Percentiles rank a stretch among this genome's conserved stretches.
phyloP scores from a whole-genome alignment of 2,329 filamentous ascomycete species.

The Madurella fahalii region DNA sequence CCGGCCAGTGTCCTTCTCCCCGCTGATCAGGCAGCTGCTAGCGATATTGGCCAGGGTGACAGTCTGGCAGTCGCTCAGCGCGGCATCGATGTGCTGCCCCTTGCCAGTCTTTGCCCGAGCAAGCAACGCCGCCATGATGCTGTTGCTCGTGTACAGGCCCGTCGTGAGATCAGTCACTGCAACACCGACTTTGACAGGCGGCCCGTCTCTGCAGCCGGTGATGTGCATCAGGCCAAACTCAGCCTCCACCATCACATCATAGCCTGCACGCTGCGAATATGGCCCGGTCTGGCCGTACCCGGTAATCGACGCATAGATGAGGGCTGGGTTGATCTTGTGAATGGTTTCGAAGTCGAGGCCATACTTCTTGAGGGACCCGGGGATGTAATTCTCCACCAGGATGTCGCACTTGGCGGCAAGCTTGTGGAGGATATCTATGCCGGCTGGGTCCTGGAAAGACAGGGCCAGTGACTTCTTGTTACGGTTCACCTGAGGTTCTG shows the following conservation, averaged over 20 bases:
- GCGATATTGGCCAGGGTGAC: conserved; percentile 94
- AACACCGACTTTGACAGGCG: conserved; percentile 94
- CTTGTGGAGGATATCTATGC: conserved; percentile 81
- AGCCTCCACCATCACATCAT: conserved; percentile 99
- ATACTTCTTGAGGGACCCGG: conserved; percentile 86
- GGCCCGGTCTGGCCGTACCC: conserved; percentile 96
- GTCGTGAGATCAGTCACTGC: conserved; percentile 96
- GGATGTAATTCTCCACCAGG: conserved; percentile 94
- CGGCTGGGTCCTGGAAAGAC: conserved; percentile 81
- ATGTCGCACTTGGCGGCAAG: conserved; percentile 84
- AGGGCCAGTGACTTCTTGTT: conserved; percentile 95
- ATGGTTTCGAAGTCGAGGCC: conserved; percentile 82
- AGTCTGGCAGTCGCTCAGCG: conserved; percentile 89
- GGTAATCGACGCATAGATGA: conserved; percentile 95
- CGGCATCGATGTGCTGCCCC: conserved; percentile 89
- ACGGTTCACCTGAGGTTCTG: conserved; percentile 68
- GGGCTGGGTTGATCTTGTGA: conserved; percentile 71
- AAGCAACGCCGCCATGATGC: conserved; percentile 91
- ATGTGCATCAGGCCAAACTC: conserved; percentile 99
- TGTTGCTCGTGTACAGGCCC: conserved; percentile 89
- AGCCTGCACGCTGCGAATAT: conserved; percentile 80
- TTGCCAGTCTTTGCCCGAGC: conserved; percentile 66
- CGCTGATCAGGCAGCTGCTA: conserved; percentile 84
- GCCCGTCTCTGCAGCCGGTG: conserved; percentile 80
- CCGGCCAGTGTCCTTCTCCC: conserved; percentile 78